Evolutionary conservation across 2,329 filamentous ascomycete genomes (phyloP), one percentile per base, ranked within the genome.

Genomic region (Hypoxylon sp.): DNA sequence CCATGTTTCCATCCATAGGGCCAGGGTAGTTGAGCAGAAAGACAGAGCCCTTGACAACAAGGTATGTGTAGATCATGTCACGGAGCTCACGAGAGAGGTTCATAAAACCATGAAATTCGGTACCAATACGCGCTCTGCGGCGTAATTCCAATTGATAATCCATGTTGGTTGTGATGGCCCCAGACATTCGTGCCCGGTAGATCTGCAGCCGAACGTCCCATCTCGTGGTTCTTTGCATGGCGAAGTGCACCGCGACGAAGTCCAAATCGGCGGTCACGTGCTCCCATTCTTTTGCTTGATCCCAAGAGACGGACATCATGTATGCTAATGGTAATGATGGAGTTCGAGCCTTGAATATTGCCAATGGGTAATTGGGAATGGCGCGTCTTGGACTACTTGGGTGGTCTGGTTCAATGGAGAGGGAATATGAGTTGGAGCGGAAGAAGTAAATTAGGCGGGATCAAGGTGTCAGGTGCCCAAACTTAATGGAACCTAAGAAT

Each of bases 51-150:
- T 61, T 57, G 5, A 47, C 13, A 8, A 66, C 44, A 26, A 17
- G 13, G 37, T 46, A 53, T 11, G 50, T 11, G 26, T 62, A 66
- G 6, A 66, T 62, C 47, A 53, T 62, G n/a, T 53, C 31, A n/a
- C 63, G 58, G 3, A 66, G 13, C 29, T 62, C 58, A 2, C 1
- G 10, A 31, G 63, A 37, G n/a, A 62, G 24, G 24, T 26, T 24
- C 44, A 61, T 51, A 51, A 66, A 61, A 9, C 35, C 42, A 22
- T 57, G 51, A 13, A 59, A 59, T 22, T 59, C 54, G 3, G 13
- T 64, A 10, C 22, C 48, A n/a, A 54, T 51, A 3, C 60, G 54
- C 5, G n/a, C 10, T 9, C 22, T 14, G 17, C 31, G 29, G 3
- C 8, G 11, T 8, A 31, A 22, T n/a, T 47, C 44, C 10, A 26